Evolutionary conservation across 2,329 filamentous ascomycete species (phyloP), one percentile per base, ranked within the genome.

Genomic region (Colletotrichum camelliae): DNA sequence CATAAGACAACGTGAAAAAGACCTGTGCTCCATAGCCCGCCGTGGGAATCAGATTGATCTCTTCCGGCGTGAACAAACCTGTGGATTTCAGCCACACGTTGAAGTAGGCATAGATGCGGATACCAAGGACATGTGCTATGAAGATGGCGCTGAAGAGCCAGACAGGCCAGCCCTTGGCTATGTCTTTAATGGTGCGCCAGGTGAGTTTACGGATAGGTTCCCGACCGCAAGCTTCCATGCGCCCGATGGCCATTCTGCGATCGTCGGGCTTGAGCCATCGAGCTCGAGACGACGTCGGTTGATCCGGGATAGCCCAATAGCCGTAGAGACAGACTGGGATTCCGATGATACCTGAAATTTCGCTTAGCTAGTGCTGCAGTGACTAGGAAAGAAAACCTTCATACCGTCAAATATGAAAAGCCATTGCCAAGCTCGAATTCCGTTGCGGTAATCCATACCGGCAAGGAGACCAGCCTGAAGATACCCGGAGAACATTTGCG

Each of bases 1-100:
- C 91, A 77, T 87, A 91, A 21, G 84, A 81, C 1, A 92, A 83
- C 0, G 90, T 92, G 9, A 86, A 87, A 6, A 91, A 83, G 2
- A 91, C 78, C 35, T 83, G 82, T 7, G 83, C 77, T 5, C 78
- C 82, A 27, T 82, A 72, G 21, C 70, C 70, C 16, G 62, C 70
- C 7, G 70, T 72, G 3, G 62, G 70, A 27, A 85, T 67, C 79
- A 81, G 43, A 75, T 82, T 72, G 70, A 72, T 55, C 13, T 72
- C 62, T 27, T 72, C 70, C 4, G 62, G 70, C 5, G 62, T 72
- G 35, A 67, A 86, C 29, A 74, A 79, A 16, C 72, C 72, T 1
- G 72, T 86, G 76, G 57, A 83, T 78, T 84, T 83, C 7, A 84
- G 81, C n/a, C 81, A 83, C 2, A 81, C 69, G 29, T 83, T 74